These are phyloP conservation scores for Aspergillus chevalieri DNA, from an alignment of 2,329 filamentous ascomycete genomes.

Conservation along the genomic window DNA sequence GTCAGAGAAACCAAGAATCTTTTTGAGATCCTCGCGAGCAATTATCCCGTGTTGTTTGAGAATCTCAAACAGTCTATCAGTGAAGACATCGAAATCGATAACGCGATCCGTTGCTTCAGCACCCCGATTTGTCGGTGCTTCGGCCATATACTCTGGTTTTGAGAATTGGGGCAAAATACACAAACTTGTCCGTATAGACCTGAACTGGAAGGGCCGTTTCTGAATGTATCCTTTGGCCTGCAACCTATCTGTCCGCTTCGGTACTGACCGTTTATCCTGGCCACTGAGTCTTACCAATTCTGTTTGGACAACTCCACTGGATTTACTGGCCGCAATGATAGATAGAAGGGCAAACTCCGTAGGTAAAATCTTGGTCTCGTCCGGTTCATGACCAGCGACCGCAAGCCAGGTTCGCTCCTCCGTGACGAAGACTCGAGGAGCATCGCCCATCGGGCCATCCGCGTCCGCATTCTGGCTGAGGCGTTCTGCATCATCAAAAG, in stretches of 20 bases:
- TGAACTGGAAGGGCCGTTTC: conserved; percentile 47
- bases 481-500: conserved; percentile 36
- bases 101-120: conserved; percentile 19
- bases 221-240: conserved; percentile 56
- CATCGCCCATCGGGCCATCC: background rate
- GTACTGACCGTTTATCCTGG: conserved; percentile 61
- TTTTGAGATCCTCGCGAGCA: conserved; percentile 48
- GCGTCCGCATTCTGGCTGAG: conserved; percentile 2
- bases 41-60: conserved; percentile 48
- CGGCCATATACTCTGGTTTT: conserved; percentile 11
- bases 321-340: conserved; percentile 52
- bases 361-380: conserved; percentile 47
- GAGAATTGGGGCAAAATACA: conserved; percentile 50
- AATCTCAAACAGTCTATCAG: conserved; percentile 42
- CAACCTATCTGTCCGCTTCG: conserved; percentile 53
- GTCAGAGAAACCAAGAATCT: conserved; percentile 37
- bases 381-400: conserved; percentile 54
- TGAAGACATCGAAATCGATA: conserved; percentile 47
- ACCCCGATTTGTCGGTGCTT: conserved; percentile 10
- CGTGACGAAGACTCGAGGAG: conserved; percentile 44
- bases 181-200: conserved; percentile 50
- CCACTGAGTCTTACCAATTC: conserved; percentile 50
- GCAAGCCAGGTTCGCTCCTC: conserved; percentile 55
- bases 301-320: conserved; percentile 52
- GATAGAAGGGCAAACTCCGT: conserved; percentile 54